These are phyloP conservation scores for Sporisorium reilianum DNA, from an alignment of 1,284 basidiomycete genomes.

Conservation along the genomic window DNA sequence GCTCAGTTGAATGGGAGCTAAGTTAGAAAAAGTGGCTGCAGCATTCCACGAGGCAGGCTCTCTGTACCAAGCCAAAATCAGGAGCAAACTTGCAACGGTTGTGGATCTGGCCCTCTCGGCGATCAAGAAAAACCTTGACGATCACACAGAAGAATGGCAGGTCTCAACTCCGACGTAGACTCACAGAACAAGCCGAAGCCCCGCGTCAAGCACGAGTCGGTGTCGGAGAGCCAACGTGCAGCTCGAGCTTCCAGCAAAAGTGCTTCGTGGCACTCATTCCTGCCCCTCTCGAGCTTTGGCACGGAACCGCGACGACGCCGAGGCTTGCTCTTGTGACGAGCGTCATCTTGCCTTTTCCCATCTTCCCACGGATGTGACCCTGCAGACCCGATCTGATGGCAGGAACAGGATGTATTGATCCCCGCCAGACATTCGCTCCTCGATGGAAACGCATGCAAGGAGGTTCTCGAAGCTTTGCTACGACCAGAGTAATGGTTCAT, in stretches of 20 bases:
- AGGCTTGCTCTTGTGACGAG: neutral
- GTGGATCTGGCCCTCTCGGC: slow-evolving; percentile 3
- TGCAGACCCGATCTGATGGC: too few relatives aligned
- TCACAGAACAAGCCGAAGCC: slow-evolving; percentile 12
- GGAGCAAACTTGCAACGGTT: too few relatives aligned
- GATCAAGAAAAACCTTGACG: neutral
- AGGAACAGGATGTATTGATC: too few relatives aligned
- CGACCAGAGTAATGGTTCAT: neutral
- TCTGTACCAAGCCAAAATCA: neutral
- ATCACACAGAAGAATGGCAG: slow-evolving; percentile 5
- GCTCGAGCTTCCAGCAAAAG: neutral
- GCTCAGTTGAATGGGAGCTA: too few relatives aligned
- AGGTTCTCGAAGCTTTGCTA: neutral
- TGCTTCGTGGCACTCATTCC: slow-evolving; percentile 5
- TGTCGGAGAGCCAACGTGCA: slow-evolving; percentile 25
- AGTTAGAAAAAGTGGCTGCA: too few relatives aligned
- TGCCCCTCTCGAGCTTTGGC: neutral
- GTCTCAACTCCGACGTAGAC: slow-evolving; percentile 17
- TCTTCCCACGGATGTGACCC: neutral
- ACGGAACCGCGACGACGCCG: neutral
- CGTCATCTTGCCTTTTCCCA: neutral
- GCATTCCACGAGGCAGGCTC: neutral
- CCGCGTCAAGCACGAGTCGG: slow-evolving; percentile 11
- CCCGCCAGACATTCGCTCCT: too few relatives aligned
- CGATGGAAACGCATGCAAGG: neutral